Base-by-base conservation (phyloP, 2,329 filamentous ascomycete species). In the Epichloe elymi region DNA sequence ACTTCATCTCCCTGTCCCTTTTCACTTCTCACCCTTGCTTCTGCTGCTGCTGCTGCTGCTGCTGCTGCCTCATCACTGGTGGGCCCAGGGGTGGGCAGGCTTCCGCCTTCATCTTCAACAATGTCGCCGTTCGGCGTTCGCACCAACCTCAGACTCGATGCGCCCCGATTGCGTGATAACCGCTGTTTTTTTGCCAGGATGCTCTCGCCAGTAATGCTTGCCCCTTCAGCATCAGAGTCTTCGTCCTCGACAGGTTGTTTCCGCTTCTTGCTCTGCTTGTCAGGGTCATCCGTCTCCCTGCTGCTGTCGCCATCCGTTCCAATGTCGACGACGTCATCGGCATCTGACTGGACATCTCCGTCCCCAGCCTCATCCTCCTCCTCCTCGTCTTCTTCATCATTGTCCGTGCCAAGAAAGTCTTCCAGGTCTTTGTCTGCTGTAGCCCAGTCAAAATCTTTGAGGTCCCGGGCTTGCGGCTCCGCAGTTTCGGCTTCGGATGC, bases 361-460 rank as follows among this genome's bases (percentile, higher is more conserved):
- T 46, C 51, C n/a, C 36, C 45, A 3, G 43, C 50, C 19, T 53
- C 47, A 3, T 55, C 57, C 2, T 53, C 58, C 11, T 54, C 56
- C 7, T 58, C 58, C 0, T 65, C 63, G 0, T 67, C 71, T 1
- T 70, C 72, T 12, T 73, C 74, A 42, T 72, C 73, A 1, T 75
- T 74, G 26, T 74, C 76, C 5, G 71, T 69, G 10, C 76, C 77
- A 57, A 93, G 69, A 57, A 93, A 90, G 44, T 88, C 86, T 14
- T 78, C 79, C 10, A 94, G 70, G 60, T 94, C 88, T 53, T 85
- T 82, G 56, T 88, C 82, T 2, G 79, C 75, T 10, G 70, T 74
- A 4, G 72, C 76, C 51, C 51, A 52, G 20, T 52, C 51, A 20
- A 50, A 79, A 14, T 70, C 67, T 52, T 74, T 73, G 4, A 81